Conservation (phyloP, 371 early-diverging fungal species). For the Mucor indicus region DNA sequence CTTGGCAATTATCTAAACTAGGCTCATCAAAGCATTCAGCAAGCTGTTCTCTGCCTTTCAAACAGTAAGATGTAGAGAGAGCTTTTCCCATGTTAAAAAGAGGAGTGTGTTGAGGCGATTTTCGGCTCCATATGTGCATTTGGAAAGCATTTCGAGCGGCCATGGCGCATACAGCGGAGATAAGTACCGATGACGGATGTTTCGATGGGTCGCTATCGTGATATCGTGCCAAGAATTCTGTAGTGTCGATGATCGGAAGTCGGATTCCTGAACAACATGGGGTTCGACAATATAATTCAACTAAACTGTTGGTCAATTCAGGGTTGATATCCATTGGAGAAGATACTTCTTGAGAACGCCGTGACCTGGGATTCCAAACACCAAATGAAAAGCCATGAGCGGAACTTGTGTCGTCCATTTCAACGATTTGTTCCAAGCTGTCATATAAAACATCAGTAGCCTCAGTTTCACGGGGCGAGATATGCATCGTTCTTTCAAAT, state of each 20-base stretch:
- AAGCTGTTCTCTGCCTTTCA: conserved; percentile 38
- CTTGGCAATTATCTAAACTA: conserved; percentile 40
- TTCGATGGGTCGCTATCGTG: conserved; percentile 21
- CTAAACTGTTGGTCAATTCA: conserved; percentile 41
- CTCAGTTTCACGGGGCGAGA: conserved; percentile 18
- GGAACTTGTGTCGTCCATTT: conserved; percentile 42
- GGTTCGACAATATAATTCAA: conserved; percentile 42
- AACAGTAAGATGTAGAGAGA: conserved; percentile 39
- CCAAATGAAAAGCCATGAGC: conserved; percentile 41
- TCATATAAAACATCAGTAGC: background rate
- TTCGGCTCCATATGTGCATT: conserved; percentile 42
- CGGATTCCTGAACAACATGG: conserved; percentile 46
- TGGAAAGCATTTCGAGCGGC: conserved; percentile 51
- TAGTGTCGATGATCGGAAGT: conserved; percentile 39
- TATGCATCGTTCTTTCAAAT: conserved; percentile 40
- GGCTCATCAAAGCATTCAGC: conserved; percentile 49
- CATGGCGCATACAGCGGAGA: conserved; percentile 47
- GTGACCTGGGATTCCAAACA: conserved; percentile 40
- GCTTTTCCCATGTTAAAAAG: conserved; percentile 49
- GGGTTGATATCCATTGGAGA: conserved; percentile 46
- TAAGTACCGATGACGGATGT: conserved; percentile 30
- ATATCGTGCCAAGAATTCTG: conserved; percentile 34
- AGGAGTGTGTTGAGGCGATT: conserved; percentile 31
- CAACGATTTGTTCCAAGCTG: conserved; percentile 3
- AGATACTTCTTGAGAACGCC: conserved; percentile 31